phyloP scores from a whole-genome alignment of 257 asterid genomes.

The Plectranthus barbatus region DNA sequence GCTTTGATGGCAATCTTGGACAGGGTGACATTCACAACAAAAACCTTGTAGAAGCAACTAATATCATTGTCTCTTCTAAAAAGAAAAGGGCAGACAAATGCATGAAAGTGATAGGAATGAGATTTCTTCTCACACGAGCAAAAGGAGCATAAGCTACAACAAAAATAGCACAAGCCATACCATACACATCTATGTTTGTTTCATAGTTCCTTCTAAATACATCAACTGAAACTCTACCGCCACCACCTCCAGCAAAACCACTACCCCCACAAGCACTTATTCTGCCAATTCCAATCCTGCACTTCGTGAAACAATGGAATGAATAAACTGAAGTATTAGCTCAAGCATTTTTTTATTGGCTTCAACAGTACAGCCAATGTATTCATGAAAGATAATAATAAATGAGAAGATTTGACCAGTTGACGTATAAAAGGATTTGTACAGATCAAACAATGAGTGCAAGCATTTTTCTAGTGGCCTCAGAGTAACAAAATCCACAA shows the following conservation, averaged over 20 bases:
- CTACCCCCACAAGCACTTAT: slow-evolving; percentile 89
- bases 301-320: slow-evolving; percentile 22
- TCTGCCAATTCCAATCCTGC: slow-evolving; percentile 86
- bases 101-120: neutral
- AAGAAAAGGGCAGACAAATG: neutral
- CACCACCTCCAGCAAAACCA: slow-evolving; percentile 99
- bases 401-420: neutral
- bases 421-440: neutral
- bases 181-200: slow-evolving; percentile 60
- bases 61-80: neutral
- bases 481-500: neutral
- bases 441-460: neutral
- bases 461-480: neutral
- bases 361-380: neutral
- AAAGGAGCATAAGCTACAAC: neutral
- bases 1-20: neutral
- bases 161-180: slow-evolving; percentile 30
- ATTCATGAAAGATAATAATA: neutral
- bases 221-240: slow-evolving; percentile 92
- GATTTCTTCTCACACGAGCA: neutral
- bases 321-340: slow-evolving; percentile 10
- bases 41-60: neutral
- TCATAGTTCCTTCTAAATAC: slow-evolving; percentile 91
- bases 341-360: neutral
- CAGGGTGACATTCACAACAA: neutral